A percentile compares a stretch with the other conserved stretches of the same genome.
Conservation (phyloP, 805 yeast genomes). For the Teunomyces barrocoloradensis region DNA sequence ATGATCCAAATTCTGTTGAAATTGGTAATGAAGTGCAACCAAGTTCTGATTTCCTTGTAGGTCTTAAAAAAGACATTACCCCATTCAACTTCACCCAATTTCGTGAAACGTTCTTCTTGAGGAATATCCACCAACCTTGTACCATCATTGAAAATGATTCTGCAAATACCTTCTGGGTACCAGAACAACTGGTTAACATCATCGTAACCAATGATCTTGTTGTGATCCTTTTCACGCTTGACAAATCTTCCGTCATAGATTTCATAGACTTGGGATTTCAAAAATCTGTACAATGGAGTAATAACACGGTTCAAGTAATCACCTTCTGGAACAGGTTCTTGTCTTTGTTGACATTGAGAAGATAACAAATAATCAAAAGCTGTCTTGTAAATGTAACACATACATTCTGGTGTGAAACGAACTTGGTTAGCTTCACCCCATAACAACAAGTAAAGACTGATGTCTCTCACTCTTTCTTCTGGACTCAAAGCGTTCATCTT, state of each 20-base stretch:
- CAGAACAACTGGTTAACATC: conserved; percentile 98
- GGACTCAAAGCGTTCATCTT: conserved; percentile 71
- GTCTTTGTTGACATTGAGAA: conserved; percentile 86
- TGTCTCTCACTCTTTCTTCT: conserved; percentile 76
- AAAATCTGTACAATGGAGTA: conserved; percentile 81
- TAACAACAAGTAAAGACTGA: conserved; percentile 68
- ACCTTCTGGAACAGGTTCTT: conserved; percentile 82
- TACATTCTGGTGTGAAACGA: conserved; percentile 78
- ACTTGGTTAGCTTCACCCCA: conserved; percentile 96
- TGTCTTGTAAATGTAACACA: conserved; percentile 93
- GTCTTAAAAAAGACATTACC: conserved; percentile 90
- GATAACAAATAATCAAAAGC: conserved; percentile 87
- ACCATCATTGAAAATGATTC: conserved; percentile 89
- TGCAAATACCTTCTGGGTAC: conserved; percentile 98
- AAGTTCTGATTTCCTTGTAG: conserved; percentile 91
- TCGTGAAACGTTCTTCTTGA: conserved; percentile 80
- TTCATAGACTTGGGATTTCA: conserved; percentile 80
- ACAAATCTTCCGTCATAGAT: conserved; percentile 77
- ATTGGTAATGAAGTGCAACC: conserved; percentile 94
- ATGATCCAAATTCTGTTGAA: conserved; percentile 98
- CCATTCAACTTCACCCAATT: conserved; percentile 94
- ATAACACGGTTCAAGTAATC: conserved; percentile 89
- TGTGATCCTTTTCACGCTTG: conserved; percentile 83
- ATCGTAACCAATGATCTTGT: conserved; percentile 85
- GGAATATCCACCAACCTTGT: conserved; percentile 88